Evolutionary conservation across 306 rosid genomes (phyloP), one percentile per base, ranked within the genome.

Genomic region (Cercis canadensis): DNA sequence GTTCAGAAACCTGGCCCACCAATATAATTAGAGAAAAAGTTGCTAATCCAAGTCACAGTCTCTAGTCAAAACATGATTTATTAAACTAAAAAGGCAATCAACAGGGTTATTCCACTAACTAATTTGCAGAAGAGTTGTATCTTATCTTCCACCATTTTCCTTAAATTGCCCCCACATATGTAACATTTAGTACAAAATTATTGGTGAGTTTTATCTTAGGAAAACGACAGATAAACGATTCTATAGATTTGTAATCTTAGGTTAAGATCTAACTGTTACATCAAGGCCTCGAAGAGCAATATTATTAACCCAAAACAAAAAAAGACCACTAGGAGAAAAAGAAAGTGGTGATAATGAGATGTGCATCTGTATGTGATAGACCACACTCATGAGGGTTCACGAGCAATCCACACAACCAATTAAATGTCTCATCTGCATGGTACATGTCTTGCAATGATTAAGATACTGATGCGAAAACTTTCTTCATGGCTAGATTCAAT

Each of bases 401-500:
- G 31, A 39, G 40, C 36, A 54, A 11, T 24, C 57, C 65, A 13
- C 12, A 66, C 12, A 24, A 11, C 12, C 6, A 31, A 36, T 16
- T 2, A 64, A 61, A 29, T 46, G 55, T 64, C 62, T 65, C 4
- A 36, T 74, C 60, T 5, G 19, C 1, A 37, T 5, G 6, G 43
- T 37, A 37, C 43, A 56, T 7, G 31, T 33, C 6, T 50, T 64
- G 69, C 52, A 78, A 71, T 78, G 78, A 71, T 71, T 71, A 57
- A 43, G 70, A 65, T 56, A 16, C 65, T 32, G 70, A 78, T 58
- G 60, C 60, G 71, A 65, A 39, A 29, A 57, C 46, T 45, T 17
- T 13, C 5, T 46, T 18, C 46, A 57, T 33, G 39, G 56, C 36
- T 64, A 47, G 17, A 54, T 66, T 66, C 21, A 49, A 67, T 60